These are phyloP conservation scores for Penicillium simplicissimum DNA, from an alignment of 495 filamentous ascomycete species.

Conservation along the genomic window DNA sequence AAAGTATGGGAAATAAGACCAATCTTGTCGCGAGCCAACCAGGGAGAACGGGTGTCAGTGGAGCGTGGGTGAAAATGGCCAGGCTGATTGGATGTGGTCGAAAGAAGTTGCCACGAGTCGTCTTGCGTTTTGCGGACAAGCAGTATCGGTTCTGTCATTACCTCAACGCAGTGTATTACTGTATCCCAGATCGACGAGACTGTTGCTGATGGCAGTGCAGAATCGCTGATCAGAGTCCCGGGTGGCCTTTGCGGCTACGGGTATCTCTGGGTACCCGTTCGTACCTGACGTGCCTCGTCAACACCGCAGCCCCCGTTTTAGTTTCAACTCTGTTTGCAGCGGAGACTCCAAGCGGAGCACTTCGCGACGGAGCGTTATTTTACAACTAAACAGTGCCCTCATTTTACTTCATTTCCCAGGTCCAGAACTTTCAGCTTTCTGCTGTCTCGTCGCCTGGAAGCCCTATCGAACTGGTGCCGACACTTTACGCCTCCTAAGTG, in stretches of 20 bases:
- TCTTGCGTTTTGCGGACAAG: not conserved
- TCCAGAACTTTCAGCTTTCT: not conserved
- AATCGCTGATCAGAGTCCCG: not conserved
- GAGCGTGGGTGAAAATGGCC: conserved; percentile 3
- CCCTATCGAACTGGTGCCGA: conserved; percentile 1
- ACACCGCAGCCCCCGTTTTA: conserved; percentile 1
- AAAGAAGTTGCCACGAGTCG: conserved; percentile 27
- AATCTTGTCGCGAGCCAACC: not conserved
- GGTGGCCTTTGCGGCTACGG: not conserved
- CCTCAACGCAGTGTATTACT: not conserved
- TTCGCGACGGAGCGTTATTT: not conserved
- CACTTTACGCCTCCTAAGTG: not conserved
- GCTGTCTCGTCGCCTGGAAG: not conserved
- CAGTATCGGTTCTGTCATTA: conserved; percentile 4
- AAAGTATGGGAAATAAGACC: too few relatives aligned
- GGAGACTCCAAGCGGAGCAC: not conserved
- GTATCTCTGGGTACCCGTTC: not conserved
- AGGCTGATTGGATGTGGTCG: conserved; percentile 7
- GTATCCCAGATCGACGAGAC: not conserved
- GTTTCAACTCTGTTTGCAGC: conserved; percentile 21
- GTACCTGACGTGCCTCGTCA: not conserved
- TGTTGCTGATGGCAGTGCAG: too few relatives aligned
- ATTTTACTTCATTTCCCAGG: conserved; percentile 13
- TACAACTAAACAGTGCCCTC: conserved; percentile 7
- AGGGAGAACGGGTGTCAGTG: conserved; percentile 5